Conservation (phyloP, 2,329 filamentous ascomycete species). For the Purpureocillium lavendulum region DNA sequence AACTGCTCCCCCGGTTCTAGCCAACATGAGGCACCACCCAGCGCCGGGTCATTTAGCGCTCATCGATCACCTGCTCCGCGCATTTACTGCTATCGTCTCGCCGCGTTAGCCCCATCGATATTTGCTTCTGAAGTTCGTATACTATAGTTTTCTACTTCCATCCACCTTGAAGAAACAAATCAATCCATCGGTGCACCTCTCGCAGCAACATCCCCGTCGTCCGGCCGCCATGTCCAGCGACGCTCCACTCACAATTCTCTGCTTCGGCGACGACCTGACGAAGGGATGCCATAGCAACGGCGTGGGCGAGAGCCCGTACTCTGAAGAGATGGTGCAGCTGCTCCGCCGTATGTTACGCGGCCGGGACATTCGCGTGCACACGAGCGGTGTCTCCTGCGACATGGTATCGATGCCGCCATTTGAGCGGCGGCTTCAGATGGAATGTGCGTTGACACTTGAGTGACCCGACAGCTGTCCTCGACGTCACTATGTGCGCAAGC, state of each 20-base stretch:
- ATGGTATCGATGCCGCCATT: constrained; percentile 28
- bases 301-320: constrained; percentile 43
- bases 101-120: too few species aligned
- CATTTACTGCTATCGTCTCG: too few species aligned
- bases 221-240: constrained; percentile 15
- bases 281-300: constrained; percentile 41
- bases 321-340: constrained; percentile 33
- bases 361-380: constrained; percentile 33
- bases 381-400: constrained; percentile 45
- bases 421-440: constrained; percentile 19
- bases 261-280: constrained; percentile 59
- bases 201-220: too few species aligned
- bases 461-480: neutral
- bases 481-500: neutral
- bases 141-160: too few species aligned
- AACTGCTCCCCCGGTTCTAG: too few species aligned
- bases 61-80: too few species aligned
- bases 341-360: constrained; percentile 37
- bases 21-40: too few species aligned
- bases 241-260: constrained; percentile 44
- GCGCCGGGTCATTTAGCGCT: too few species aligned
- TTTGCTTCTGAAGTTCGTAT: too few species aligned
- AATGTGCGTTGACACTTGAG: constrained; percentile 22
- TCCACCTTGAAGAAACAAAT: too few species aligned
- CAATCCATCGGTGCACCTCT: too few species aligned